Evolutionary conservation across 2,329 filamentous ascomycete genomes (phyloP), one percentile per base, ranked within the genome.

Genomic region (Cryphonectria naterciae): DNA sequence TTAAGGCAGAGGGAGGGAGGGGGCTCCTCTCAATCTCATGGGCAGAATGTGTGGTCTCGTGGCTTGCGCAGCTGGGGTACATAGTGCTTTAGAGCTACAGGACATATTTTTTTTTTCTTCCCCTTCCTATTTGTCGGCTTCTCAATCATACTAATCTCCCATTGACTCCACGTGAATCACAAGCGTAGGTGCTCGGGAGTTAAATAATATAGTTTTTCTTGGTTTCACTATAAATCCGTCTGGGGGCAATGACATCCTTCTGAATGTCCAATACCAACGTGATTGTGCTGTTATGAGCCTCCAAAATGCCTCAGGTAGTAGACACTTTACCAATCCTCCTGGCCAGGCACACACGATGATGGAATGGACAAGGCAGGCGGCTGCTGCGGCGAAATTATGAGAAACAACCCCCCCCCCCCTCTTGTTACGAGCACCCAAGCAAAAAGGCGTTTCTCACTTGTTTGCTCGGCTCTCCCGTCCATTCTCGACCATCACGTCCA

Each of bases 71-170:
- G 25, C 11, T 32, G 54, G 54, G 25, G 5, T 6, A 58, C 25
- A 32, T 17, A 11, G 13, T 32, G 28, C 54, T 17, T 35, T 15
- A 19, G 54, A 32, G 28, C 28, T 58, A 58, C 25, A 35, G 13
- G 17, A 35, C 17, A 6, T 19, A 22, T 22, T n/a, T 13, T 19
- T 7, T 11, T 6, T 3, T 32, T 32, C 28, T 32, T 32, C 28
- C 3, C 3, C 3, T 32, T 32, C 28, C 28, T 32, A 4, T 32
- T 32, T 17, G 19, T 13, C 4, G 60, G 37, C 8, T 43, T 43
- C 5, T 35, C 68, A 76, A 43, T 76, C 73, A 60, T 75, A 76
- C 39, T 70, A 75, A 75, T 17, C 71, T 76, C 56, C 75, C 72
- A 37, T 68, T 72, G 0, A 76, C 73, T 19, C 75, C 74, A 5